These are phyloP conservation scores for Colletotrichum liriopes DNA, from an alignment of 2,329 filamentous ascomycete species.

Conservation along the genomic window DNA sequence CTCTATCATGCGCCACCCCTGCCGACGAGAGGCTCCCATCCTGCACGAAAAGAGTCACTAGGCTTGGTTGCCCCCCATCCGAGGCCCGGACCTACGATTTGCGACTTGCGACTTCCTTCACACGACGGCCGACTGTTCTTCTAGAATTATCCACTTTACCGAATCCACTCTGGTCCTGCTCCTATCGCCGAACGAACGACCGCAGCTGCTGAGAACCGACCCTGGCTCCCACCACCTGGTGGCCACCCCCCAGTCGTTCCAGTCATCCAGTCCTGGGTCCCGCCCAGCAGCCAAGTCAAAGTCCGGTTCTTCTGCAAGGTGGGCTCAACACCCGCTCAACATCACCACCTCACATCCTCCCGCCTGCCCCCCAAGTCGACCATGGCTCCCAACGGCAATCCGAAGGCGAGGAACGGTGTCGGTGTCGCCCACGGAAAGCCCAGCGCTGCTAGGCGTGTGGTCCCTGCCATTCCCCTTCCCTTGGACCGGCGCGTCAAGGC, in stretches of 20 bases:
- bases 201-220: slow-evolving; percentile 12
- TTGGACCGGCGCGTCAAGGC: slow-evolving; percentile 51
- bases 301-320: slow-evolving; percentile 22
- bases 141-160: slow-evolving; percentile 37
- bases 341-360: slow-evolving; percentile 32
- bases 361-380: slow-evolving; percentile 26
- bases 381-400: slow-evolving; percentile 42
- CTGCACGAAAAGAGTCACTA: slow-evolving; percentile 39
- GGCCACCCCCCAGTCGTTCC: slow-evolving; percentile 22
- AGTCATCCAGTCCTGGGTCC: slow-evolving; percentile 19
- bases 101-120: not conserved
- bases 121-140: slow-evolving; percentile 13
- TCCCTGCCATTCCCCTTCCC: slow-evolving; percentile 58
- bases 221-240: slow-evolving; percentile 16
- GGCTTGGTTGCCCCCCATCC: slow-evolving; percentile 30
- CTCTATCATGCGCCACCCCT: slow-evolving; percentile 39
- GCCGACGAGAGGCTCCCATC: slow-evolving; percentile 30
- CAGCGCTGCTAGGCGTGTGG: slow-evolving; percentile 49
- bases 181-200: slow-evolving; percentile 37
- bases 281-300: slow-evolving; percentile 16
- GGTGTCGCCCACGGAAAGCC: slow-evolving; percentile 38
- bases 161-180: slow-evolving; percentile 20
- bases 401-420: slow-evolving; percentile 41
- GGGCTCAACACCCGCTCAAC: slow-evolving; percentile 29
- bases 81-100: slow-evolving; percentile 33